Evolutionary conservation across 2,329 filamentous ascomycete species (phyloP).

Genomic region (Thielaviopsis euricoi): DNA sequence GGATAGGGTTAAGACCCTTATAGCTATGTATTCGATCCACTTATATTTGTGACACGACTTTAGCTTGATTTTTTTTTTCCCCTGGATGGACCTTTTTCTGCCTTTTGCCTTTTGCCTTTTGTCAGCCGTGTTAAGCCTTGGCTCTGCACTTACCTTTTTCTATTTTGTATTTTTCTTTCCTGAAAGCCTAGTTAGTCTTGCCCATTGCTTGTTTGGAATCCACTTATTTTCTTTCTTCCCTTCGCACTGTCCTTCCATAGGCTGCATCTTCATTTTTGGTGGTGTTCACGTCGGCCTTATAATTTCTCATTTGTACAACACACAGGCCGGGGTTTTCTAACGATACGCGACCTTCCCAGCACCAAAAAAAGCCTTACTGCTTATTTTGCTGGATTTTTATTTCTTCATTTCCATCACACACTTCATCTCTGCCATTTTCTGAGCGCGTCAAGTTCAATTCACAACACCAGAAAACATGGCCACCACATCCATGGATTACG

Average conservation of each 20-base stretch:
- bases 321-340: background rate
- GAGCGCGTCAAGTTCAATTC: constrained; percentile 15
- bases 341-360: background rate
- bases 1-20: background rate
- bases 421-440: constrained; percentile 11
- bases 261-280: background rate
- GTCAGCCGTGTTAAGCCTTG: background rate
- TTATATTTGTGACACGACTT: background rate
- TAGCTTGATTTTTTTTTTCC: background rate
- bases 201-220: background rate
- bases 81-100: background rate
- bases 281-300: background rate
- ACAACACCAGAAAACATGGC: constrained; percentile 28
- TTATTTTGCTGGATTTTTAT: background rate
- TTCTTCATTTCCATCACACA: constrained; percentile 7
- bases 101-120: background rate
- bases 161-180: too few relatives aligned
- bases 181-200: background rate
- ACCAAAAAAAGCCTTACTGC: background rate
- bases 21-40: background rate
- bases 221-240: background rate
- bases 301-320: background rate
- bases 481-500: constrained; percentile 54
- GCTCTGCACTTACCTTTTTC: background rate
- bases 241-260: background rate